Conservation (phyloP, 2,329 filamentous ascomycete species). For the Fusarium camptoceras region DNA sequence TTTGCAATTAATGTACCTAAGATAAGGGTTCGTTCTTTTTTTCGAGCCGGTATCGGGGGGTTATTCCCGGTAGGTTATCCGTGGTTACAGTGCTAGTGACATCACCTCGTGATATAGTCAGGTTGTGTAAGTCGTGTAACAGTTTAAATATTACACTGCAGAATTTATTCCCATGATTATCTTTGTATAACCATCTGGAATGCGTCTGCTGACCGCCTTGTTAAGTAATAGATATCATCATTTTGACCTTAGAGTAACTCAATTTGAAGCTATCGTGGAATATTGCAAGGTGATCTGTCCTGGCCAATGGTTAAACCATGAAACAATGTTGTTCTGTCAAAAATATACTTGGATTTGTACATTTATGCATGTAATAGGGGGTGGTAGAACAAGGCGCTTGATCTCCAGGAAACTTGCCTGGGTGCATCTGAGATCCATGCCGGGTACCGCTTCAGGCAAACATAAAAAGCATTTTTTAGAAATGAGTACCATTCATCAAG, state of each 20-base stretch:
- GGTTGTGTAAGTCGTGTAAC: conserved; percentile 5
- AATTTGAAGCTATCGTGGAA: not conserved
- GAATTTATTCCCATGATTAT: not conserved
- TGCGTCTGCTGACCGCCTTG: not conserved
- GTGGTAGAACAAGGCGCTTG: not conserved
- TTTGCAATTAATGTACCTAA: conserved; percentile 21
- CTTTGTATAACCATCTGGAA: not conserved
- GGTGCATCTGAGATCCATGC: not conserved
- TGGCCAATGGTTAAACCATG: not conserved
- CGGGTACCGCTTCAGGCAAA: not conserved
- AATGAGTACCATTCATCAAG: not conserved
- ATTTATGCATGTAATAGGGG: not conserved
- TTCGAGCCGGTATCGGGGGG: conserved; percentile 26
- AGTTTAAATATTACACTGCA: not conserved
- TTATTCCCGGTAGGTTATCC: conserved; percentile 14
- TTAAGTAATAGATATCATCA: not conserved
- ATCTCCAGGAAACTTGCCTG: not conserved
- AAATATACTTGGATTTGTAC: too few relatives aligned
- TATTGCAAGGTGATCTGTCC: not conserved
- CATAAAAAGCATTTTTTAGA: not conserved
- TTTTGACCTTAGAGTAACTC: not conserved
- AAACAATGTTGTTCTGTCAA: not conserved
- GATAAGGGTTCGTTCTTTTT: conserved; percentile 25
- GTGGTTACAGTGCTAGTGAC: conserved; percentile 1
- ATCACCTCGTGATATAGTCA: conserved; percentile 9